These are phyloP conservation scores for Cutaneotrichosporon cavernicola DNA, from an alignment of 1,284 basidiomycete species.

Conservation along the genomic window DNA sequence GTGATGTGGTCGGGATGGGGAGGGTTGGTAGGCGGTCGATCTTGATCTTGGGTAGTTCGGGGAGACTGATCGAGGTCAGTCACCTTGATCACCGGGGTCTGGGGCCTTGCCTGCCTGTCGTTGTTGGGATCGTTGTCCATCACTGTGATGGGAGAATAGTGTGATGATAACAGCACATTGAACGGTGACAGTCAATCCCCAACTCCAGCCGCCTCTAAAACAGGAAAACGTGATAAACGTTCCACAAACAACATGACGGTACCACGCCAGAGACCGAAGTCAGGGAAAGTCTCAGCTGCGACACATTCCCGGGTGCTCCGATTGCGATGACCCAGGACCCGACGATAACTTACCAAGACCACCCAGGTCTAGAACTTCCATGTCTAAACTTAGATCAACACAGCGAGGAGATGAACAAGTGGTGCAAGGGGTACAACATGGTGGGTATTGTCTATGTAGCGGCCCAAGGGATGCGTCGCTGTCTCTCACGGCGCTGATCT, in stretches of 20 bases:
- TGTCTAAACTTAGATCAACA: background rate
- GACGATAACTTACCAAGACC: too few species aligned
- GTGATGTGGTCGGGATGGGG: background rate
- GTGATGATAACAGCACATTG: background rate
- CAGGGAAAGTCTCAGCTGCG: too few species aligned
- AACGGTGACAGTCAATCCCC: background rate
- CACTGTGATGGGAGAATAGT: background rate
- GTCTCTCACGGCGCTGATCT: background rate
- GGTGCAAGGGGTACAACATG: constrained; percentile 11
- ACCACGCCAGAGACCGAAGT: too few species aligned
- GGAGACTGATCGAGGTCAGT: constrained; percentile 1
- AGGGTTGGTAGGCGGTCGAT: background rate
- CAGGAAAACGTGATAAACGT: too few species aligned
- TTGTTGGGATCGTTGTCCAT: constrained; percentile 6
- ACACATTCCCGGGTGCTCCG: too few species aligned
- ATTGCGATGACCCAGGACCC: too few species aligned
- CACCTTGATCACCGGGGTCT: constrained; percentile 1
- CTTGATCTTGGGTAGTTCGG: background rate
- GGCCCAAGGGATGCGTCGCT: background rate
- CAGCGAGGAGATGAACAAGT: background rate
- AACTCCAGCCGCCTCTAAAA: too few species aligned
- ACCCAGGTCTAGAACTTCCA: background rate
- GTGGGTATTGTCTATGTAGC: background rate
- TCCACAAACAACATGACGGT: too few species aligned
- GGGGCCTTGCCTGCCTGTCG: background rate